Percentiles rank a stretch among this genome's conserved stretches.
These are phyloP conservation scores for Fusarium anthophilum DNA, from an alignment of 2,329 filamentous ascomycete species.

Conservation along the genomic window DNA sequence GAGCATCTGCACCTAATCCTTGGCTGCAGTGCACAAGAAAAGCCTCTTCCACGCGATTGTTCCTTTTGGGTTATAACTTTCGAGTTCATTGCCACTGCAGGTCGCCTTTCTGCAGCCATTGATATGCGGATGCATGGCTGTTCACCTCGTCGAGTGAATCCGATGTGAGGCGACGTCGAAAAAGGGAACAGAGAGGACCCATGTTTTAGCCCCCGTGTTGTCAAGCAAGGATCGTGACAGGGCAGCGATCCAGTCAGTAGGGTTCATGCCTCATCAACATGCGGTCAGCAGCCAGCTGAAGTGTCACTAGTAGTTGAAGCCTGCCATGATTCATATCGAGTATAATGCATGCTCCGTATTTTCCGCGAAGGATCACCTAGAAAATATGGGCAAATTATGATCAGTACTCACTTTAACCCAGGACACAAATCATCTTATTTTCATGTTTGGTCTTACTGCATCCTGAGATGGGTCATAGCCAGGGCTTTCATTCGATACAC, in stretches of 20 bases:
- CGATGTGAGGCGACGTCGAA: slow-evolving; percentile 6
- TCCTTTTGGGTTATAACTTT: background rate
- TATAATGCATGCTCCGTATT: background rate
- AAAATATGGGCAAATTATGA: background rate
- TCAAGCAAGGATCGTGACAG: slow-evolving; percentile 20
- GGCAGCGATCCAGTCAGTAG: background rate
- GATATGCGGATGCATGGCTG: background rate
- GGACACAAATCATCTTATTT: background rate
- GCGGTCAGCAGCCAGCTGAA: slow-evolving; percentile 31
- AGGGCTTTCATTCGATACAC: background rate
- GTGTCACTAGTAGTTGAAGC: background rate
- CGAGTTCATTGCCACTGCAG: slow-evolving; percentile 2
- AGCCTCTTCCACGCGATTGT: background rate
- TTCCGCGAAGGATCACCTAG: background rate
- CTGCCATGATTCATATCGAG: background rate
- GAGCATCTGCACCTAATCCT: background rate
- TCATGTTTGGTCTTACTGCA: background rate
- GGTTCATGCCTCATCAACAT: slow-evolving; percentile 30
- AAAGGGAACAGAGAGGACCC: slow-evolving; percentile 7
- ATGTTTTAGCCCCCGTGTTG: slow-evolving; percentile 5
- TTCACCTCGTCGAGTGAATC: slow-evolving; percentile 1
- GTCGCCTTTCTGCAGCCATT: background rate
- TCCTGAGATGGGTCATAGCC: background rate
- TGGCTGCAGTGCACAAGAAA: background rate
- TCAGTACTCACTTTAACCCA: background rate